A percentile compares a stretch with the other conserved stretches of the same genome.
phyloP scores from a whole-genome alignment of 2,329 filamentous ascomycete genomes.

The Scleromitrula shiraiana region DNA sequence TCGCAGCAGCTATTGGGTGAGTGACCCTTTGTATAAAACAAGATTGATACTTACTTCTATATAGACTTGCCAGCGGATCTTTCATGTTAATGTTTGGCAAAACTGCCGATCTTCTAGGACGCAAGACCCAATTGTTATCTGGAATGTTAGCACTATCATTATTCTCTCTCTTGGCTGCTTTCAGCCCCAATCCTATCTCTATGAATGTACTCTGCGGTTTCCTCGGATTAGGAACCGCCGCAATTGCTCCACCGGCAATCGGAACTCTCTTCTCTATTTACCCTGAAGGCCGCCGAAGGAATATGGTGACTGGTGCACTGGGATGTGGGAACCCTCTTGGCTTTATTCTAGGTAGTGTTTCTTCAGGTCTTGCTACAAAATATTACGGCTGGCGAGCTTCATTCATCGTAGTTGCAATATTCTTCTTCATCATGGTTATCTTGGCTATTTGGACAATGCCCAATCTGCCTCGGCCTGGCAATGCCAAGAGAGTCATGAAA shows the following conservation, averaged over 20 bases:
- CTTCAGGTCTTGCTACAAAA: slow-evolving; percentile 53
- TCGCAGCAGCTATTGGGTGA: slow-evolving; percentile 52
- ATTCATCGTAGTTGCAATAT: slow-evolving; percentile 54
- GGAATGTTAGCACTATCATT: slow-evolving; percentile 52
- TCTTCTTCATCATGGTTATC: slow-evolving; percentile 52
- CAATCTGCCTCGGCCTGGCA: slow-evolving; percentile 37
- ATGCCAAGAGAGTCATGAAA: slow-evolving; percentile 4
- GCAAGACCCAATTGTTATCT: slow-evolving; percentile 50
- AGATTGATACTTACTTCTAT: no score
- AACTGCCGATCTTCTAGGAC: slow-evolving; percentile 58
- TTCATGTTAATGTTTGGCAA: slow-evolving; percentile 60
- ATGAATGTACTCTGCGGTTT: slow-evolving; percentile 57
- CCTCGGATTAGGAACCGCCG: slow-evolving; percentile 56
- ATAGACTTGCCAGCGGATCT: slow-evolving; percentile 52
- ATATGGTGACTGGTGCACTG: slow-evolving; percentile 56
- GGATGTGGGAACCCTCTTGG: slow-evolving; percentile 35
- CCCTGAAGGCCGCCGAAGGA: slow-evolving; percentile 49
- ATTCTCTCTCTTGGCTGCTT: slow-evolving; percentile 50
- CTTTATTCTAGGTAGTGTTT: slow-evolving; percentile 41
- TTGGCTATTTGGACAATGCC: slow-evolving; percentile 56
- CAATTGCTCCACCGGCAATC: slow-evolving; percentile 55
- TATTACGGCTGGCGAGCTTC: slow-evolving; percentile 56
- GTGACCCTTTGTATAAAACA: not conserved
- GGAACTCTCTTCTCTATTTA: slow-evolving; percentile 58
- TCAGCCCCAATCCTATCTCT: slow-evolving; percentile 48